Evolutionary conservation across 495 filamentous ascomycete genomes (phyloP).

Genomic region (Daldinia concentrica): DNA sequence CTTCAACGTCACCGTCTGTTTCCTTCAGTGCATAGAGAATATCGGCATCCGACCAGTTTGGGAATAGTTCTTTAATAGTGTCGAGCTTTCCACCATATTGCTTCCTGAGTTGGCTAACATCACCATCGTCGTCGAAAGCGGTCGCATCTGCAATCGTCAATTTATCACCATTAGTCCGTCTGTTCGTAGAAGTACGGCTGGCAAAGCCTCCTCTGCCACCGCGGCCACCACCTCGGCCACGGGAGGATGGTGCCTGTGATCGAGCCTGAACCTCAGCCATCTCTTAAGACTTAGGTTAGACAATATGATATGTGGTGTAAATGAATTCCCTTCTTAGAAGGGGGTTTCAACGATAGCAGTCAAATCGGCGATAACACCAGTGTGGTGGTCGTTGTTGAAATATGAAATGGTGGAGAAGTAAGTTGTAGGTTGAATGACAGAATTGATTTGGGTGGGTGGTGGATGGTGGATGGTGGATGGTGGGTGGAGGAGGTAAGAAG

Average conservation of each 20-base stretch:
- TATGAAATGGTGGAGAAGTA: conserved; percentile 31
- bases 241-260: conserved; percentile 63
- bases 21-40: conserved; percentile 91
- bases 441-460: conserved; percentile 43
- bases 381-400: conserved; percentile 42
- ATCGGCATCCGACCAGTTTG: conserved; percentile 91
- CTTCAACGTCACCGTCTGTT: conserved; percentile 85
- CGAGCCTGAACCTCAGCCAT: conserved; percentile 96
- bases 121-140: conserved; percentile 82
- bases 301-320: conserved; percentile 46
- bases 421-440: conserved; percentile 38
- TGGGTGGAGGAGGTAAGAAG: conserved; percentile 12
- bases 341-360: conserved; percentile 49
- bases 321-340: conserved; percentile 59
- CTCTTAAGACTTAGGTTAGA: conserved; percentile 51
- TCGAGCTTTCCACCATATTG: conserved; percentile 77
- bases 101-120: conserved; percentile 90
- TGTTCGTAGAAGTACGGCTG: conserved; percentile 65
- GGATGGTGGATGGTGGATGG: no score
- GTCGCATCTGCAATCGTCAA: conserved; percentile 60
- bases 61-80: conserved; percentile 88
- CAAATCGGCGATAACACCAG: conserved; percentile 45
- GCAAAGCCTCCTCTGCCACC: conserved; percentile 85
- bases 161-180: conserved; percentile 77
- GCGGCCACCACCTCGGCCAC: conserved; percentile 82